Evolutionary conservation across 164 flowering plant species (phyloP).

Genomic region (Euptelea pleiosperma): DNA sequence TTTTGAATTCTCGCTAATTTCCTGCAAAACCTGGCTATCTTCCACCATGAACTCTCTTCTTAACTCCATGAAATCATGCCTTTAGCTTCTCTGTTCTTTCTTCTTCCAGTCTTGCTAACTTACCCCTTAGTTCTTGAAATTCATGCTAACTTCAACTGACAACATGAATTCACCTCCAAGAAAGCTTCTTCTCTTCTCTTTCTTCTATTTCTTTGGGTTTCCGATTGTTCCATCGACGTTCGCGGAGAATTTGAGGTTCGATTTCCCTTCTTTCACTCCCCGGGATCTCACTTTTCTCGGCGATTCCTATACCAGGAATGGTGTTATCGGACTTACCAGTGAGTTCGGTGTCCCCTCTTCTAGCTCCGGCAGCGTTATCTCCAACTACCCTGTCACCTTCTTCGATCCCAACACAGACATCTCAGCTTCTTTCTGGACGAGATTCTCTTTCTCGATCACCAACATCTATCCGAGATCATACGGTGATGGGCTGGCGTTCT

Average conservation of each 20-base stretch:
- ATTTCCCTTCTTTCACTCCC: slow-evolving; percentile 54
- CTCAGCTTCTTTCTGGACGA: slow-evolving; percentile 76
- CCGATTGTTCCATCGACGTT: not conserved
- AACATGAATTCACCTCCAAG: slow-evolving; percentile 24
- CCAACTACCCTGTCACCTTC: slow-evolving; percentile 54
- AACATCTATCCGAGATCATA: slow-evolving; percentile 52
- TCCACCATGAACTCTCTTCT: not conserved
- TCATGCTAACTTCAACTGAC: not conserved
- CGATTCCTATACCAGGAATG: slow-evolving; percentile 76
- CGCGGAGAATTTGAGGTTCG: slow-evolving; percentile 32
- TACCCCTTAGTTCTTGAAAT: not conserved
- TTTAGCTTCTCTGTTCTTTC: not conserved
- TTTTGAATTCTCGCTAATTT: not conserved
- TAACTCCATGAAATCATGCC: not conserved
- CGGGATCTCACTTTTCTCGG: slow-evolving; percentile 84
- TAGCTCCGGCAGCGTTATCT: slow-evolving; percentile 70
- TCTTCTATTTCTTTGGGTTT: slow-evolving; percentile 12
- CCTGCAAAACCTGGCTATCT: not conserved
- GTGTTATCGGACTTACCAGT: slow-evolving; percentile 76
- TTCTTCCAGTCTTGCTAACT: not conserved
- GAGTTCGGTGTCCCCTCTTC: slow-evolving; percentile 64
- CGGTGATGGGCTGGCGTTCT: slow-evolving; percentile 83
- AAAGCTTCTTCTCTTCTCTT: slow-evolving; percentile 31
- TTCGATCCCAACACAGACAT: slow-evolving; percentile 44
- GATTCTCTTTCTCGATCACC: slow-evolving; percentile 61